Conservation (phyloP, 345 rosid species). For the Gossypium turneri region DNA sequence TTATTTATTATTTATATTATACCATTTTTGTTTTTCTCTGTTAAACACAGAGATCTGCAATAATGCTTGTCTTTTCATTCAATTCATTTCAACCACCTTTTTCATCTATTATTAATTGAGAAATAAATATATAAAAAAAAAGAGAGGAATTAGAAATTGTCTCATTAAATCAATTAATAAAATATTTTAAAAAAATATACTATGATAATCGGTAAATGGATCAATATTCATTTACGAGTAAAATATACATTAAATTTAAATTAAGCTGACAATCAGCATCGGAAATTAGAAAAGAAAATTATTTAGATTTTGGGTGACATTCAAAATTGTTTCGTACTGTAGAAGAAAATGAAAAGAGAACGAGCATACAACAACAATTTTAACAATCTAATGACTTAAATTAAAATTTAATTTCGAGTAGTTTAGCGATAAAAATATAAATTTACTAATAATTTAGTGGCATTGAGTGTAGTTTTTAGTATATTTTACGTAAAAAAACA, state of each 20-base stretch:
- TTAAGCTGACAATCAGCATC: fast-evolving
- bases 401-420: no score
- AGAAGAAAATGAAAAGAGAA: no score
- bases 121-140: no score
- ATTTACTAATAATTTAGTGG: no score
- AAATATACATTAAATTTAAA: fast-evolving
- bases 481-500: neutral
- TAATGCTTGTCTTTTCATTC: neutral
- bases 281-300: fast-evolving
- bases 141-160: no score
- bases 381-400: fast-evolving
- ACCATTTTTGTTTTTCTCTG: no score
- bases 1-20: no score
- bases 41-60: neutral
- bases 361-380: fast-evolving
- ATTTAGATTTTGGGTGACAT: fast-evolving
- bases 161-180: no score
- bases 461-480: fast-evolving
- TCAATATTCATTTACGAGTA: fast-evolving
- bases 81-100: neutral
- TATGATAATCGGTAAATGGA: fast-evolving
- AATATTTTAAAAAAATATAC: no score
- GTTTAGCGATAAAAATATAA: fast-evolving
- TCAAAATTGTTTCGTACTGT: no score
- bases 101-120: neutral